A percentile compares a stretch with the other conserved stretches of the same genome.
Evolutionary conservation across 345 rosid genomes (phyloP).

Genomic region (Citrus inodora): DNA sequence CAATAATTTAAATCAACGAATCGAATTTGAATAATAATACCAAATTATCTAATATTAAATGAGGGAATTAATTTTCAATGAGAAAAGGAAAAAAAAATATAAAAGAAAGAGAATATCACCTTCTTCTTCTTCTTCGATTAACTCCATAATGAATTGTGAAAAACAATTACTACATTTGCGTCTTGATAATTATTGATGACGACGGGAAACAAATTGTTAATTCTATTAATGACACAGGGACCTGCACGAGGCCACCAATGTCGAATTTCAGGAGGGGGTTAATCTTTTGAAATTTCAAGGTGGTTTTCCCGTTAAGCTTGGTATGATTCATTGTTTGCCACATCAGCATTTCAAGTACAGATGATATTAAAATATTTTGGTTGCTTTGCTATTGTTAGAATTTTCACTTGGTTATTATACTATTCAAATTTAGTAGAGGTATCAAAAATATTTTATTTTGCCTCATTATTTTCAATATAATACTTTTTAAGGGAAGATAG

Average conservation of each 20-base stretch:
- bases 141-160: background rate
- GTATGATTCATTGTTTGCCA: background rate
- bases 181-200: background rate
- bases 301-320: background rate
- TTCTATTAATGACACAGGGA: background rate
- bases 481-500: too few relatives aligned
- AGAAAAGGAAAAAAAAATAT: background rate
- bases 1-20: too few relatives aligned
- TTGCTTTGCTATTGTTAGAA: background rate
- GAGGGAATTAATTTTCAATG: background rate
- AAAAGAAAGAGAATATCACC: background rate
- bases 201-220: background rate
- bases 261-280: background rate
- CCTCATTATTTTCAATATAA: too few relatives aligned
- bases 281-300: background rate
- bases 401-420: background rate
- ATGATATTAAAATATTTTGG: background rate
- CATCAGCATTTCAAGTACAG: background rate
- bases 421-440: background rate
- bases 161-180: background rate
- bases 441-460: background rate
- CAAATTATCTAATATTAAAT: background rate
- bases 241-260: background rate
- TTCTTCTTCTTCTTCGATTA: conserved; percentile 2
- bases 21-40: too few relatives aligned